A percentile compares a stretch with the other conserved stretches of the same genome.
Conservation (phyloP, 1,284 basidiomycete genomes). For the Boletellus deceptivus region DNA sequence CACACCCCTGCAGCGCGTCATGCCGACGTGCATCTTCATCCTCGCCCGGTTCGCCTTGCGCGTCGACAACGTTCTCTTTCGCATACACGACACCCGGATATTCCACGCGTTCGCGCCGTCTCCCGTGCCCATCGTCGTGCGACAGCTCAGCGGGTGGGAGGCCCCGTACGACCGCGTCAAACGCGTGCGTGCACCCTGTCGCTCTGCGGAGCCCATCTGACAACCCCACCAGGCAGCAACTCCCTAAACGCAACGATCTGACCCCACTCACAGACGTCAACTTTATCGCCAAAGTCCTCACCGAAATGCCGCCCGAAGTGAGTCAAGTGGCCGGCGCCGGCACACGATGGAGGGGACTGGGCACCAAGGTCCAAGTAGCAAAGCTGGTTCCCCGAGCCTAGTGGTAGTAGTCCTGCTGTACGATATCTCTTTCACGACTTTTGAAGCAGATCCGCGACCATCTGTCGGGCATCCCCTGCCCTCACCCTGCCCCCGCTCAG, state of each 20-base stretch:
- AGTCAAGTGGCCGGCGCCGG: constrained; percentile 62
- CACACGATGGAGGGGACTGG: constrained; percentile 80
- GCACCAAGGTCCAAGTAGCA: constrained; percentile 46
- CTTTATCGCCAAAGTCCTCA: constrained; percentile 79
- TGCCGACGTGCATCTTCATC: constrained; percentile 95
- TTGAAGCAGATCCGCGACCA: constrained; percentile 45
- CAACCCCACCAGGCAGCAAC: constrained; percentile 48
- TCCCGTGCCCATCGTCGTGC: constrained; percentile 60
- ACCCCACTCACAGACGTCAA: constrained; percentile 87
- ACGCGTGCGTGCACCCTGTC: constrained; percentile 47
- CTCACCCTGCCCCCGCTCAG: constrained; percentile 78
- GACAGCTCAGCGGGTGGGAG: constrained; percentile 89
- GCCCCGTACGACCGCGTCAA: constrained; percentile 83
- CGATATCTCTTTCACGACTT: background rate
- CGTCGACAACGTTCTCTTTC: constrained; percentile 94
- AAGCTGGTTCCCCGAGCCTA: constrained; percentile 14
- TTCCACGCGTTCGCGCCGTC: constrained; percentile 77
- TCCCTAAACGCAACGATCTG: constrained; percentile 82
- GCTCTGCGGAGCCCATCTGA: constrained; percentile 1
- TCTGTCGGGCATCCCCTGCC: constrained; percentile 46
- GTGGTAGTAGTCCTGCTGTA: background rate
- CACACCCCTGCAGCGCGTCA: constrained; percentile 73
- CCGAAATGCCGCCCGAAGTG: constrained; percentile 56
- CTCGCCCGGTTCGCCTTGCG: constrained; percentile 90
- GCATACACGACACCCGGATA: constrained; percentile 86